Evolutionary conservation across 2,329 filamentous ascomycete genomes (phyloP).

Genomic region (Magnaporthiopsis incrustans): DNA sequence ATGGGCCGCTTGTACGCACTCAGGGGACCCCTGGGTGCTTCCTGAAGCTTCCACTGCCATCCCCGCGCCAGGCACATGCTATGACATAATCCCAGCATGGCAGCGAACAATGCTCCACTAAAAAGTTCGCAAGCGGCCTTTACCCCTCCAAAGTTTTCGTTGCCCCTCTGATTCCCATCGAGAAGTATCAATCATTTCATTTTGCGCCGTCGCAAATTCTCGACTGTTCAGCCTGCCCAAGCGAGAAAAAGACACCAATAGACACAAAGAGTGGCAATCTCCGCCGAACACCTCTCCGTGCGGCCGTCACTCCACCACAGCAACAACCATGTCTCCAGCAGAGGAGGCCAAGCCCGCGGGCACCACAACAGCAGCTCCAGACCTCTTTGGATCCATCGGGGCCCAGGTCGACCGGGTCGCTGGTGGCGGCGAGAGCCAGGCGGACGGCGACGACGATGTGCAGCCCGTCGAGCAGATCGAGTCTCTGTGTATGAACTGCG

Average conservation of each 20-base stretch:
- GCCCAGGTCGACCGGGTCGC: conserved; percentile 48
- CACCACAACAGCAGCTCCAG: conserved; percentile 29
- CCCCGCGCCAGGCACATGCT: background rate
- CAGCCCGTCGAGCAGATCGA: conserved; percentile 61
- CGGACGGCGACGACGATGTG: conserved; percentile 35
- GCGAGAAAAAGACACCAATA: background rate
- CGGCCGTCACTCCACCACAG: background rate
- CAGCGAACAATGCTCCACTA: background rate
- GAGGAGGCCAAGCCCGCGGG: conserved; percentile 18
- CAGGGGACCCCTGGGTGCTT: background rate
- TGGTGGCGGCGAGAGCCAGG: conserved; percentile 20
- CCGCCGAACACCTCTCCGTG: background rate
- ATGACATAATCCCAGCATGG: conserved; percentile 2
- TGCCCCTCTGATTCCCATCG: background rate
- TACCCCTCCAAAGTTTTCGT: conserved; percentile 11
- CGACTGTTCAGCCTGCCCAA: background rate
- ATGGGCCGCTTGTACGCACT: background rate
- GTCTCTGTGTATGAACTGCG: conserved; percentile 81
- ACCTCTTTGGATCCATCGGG: conserved; percentile 57
- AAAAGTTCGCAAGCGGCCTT: background rate
- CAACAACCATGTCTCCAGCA: conserved; percentile 23
- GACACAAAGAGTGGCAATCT: background rate
- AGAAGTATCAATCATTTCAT: background rate
- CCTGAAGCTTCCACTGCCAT: background rate
- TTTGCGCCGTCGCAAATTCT: background rate